Conservation (phyloP, 495 filamentous ascomycete species). For the Penicillium psychrofluorescens region DNA sequence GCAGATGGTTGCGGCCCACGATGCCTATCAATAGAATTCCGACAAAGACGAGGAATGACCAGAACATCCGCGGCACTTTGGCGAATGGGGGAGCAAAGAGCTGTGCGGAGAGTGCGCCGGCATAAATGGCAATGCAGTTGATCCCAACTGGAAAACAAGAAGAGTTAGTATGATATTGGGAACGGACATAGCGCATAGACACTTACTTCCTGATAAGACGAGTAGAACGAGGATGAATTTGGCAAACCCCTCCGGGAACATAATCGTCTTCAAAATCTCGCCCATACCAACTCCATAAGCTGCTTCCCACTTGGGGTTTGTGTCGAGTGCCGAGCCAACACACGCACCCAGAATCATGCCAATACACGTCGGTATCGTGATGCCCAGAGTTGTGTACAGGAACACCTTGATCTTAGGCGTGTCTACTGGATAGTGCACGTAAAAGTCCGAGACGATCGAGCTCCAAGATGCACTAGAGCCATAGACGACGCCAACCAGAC, state of each 20-base stretch:
- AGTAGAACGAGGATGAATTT: conserved; percentile 53
- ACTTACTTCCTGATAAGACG: conserved; percentile 39
- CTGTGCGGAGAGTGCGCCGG: conserved; percentile 31
- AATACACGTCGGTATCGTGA: conserved; percentile 48
- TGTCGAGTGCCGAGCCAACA: conserved; percentile 44
- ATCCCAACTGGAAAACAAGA: conserved; percentile 14
- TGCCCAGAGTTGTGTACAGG: conserved; percentile 32
- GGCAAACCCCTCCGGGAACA: conserved; percentile 50
- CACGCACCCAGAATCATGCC: conserved; percentile 48
- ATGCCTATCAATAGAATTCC: conserved; percentile 33
- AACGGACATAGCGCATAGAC: background rate
- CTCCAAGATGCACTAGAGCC: conserved; percentile 53
- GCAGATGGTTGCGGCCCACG: conserved; percentile 30
- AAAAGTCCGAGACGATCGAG: conserved; percentile 55
- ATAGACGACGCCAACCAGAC: conserved; percentile 48
- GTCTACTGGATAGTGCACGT: conserved; percentile 51
- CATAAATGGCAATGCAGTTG: conserved; percentile 39
- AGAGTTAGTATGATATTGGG: background rate
- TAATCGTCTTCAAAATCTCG: conserved; percentile 45
- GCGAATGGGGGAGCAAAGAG: conserved; percentile 32
- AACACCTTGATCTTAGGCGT: conserved; percentile 48
- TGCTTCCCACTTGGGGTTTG: conserved; percentile 36
- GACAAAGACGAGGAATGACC: conserved; percentile 32
- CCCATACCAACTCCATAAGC: conserved; percentile 51
- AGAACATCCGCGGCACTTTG: conserved; percentile 33